Conservation (phyloP, 345 rosid genomes). For the Populus pruinosa region DNA sequence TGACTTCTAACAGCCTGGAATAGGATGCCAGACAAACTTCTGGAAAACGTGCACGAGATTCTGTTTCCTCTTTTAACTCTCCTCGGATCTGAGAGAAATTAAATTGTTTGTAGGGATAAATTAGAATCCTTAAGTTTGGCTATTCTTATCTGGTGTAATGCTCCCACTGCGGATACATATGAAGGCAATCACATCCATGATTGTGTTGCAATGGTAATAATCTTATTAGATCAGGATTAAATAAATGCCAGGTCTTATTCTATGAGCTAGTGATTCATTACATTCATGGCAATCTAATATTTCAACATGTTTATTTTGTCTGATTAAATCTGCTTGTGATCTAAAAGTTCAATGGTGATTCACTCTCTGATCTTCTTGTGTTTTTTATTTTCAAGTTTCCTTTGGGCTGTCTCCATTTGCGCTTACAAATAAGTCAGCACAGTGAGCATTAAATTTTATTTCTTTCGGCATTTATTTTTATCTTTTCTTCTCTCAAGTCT, state of each 20-base stretch:
- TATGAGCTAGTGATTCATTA: not conserved
- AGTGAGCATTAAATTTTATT: conserved; percentile 39
- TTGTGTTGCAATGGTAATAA: not conserved
- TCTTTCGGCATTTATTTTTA: not conserved
- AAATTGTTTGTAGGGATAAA: not conserved
- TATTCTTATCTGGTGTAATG: not conserved
- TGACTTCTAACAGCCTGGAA: not conserved
- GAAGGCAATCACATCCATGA: not conserved
- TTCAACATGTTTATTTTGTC: not conserved
- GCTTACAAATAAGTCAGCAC: conserved; percentile 70
- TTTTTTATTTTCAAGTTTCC: conserved; percentile 51
- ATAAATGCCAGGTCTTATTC: not conserved
- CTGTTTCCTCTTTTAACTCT: not conserved
- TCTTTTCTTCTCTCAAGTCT: not conserved
- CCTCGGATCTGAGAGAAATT: not conserved
- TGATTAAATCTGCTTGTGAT: not conserved
- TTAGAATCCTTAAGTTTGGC: not conserved
- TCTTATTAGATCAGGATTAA: not conserved
- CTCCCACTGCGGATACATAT: not conserved
- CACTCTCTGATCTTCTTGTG: conserved; percentile 1
- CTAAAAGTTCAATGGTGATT: not conserved
- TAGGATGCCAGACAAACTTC: not conserved
- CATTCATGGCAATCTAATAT: not conserved
- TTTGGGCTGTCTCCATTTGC: conserved; percentile 85
- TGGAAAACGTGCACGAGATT: not conserved